Base-by-base conservation (phyloP, 495 filamentous ascomycete genomes). In the Tuber umbilicatum region DNA sequence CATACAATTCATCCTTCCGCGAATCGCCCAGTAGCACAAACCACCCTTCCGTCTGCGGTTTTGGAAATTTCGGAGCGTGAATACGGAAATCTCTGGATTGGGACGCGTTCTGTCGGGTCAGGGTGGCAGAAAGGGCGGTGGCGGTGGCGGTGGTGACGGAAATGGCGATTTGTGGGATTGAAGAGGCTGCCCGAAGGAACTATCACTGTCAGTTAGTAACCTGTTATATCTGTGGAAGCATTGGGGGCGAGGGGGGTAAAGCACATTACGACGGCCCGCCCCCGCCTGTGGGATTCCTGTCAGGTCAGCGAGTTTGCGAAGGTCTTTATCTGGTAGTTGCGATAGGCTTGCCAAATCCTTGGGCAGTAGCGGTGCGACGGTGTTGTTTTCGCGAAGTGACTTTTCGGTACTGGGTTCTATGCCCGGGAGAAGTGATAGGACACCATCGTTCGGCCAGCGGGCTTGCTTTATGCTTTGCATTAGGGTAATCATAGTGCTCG, bases 11-110 rank as follows among this genome's bases (percentile, higher is more conserved):
- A 75, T 94, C 93, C 14, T 82, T 85, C 17, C 83, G 83, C 1
- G 86, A 83, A 76, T 93, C 89, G 5, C 88, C 87, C 1, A 97
- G 86, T 55, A 98, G 74, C 10, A 94, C 87, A 83, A 98, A 97
- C 88, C 89, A 98, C 1, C 96, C 94, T 83, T 99, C 95, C 0
- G 92, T 94, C 83, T 99, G 95, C 37, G 93, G 89, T 84, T 99
- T 99, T 0, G 95, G 96, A 84, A 95, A 98, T 5, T 87, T 86
- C 14, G 95, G 94, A 0, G 95, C 92, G 76, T 89, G 97, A 75
- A 97, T 90, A 45, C 90, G 87, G 78, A 86, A 90, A 31, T 91
- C 90, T 23, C 86, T 83, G 77, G 89, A 87, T 0, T 83, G 84
- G 43, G 89, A 82, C 23, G 86, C 76, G 84, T 97, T 97, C 70